A percentile compares a stretch with the other conserved stretches of the same genome.
Conservation (phyloP, 2,329 filamentous ascomycete genomes). For the Botrytis galanthina region DNA sequence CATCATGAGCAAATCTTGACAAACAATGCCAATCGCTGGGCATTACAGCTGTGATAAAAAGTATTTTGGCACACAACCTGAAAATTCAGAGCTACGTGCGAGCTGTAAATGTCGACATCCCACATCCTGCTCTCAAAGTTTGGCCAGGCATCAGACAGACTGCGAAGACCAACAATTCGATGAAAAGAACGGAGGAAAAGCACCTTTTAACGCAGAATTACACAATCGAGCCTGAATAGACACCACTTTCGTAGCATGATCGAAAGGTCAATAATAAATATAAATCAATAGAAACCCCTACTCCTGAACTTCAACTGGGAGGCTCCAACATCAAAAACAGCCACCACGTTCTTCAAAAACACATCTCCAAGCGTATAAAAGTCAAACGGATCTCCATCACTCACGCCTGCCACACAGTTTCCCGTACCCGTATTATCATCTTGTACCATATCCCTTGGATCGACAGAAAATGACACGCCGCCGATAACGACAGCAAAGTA, state of each 20-base stretch:
- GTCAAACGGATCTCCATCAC: conserved; percentile 31
- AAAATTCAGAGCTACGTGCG: too few species aligned
- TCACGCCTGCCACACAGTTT: conserved; percentile 18
- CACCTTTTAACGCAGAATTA: neutral
- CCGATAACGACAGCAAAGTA: conserved; percentile 26
- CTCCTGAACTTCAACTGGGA: conserved; percentile 45
- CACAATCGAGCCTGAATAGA: neutral
- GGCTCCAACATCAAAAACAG: conserved; percentile 48
- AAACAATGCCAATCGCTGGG: too few species aligned
- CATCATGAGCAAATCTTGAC: neutral
- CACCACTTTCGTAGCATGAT: neutral
- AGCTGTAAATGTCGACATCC: neutral
- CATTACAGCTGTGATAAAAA: neutral
- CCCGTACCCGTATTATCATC: conserved; percentile 14
- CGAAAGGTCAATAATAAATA: neutral
- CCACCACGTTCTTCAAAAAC: conserved; percentile 52
- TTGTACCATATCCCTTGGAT: conserved; percentile 26
- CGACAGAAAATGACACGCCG: conserved; percentile 21
- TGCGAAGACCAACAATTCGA: neutral
- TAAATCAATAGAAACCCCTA: neutral
- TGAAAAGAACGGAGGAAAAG: neutral
- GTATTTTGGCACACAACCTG: neutral
- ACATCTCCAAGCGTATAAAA: conserved; percentile 51
- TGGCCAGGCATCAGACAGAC: neutral
- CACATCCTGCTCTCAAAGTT: neutral